Percentiles rank a stretch among this genome's conserved stretches.
Evolutionary conservation across 345 rosid species (phyloP).

Genomic region (Punica granatum): DNA sequence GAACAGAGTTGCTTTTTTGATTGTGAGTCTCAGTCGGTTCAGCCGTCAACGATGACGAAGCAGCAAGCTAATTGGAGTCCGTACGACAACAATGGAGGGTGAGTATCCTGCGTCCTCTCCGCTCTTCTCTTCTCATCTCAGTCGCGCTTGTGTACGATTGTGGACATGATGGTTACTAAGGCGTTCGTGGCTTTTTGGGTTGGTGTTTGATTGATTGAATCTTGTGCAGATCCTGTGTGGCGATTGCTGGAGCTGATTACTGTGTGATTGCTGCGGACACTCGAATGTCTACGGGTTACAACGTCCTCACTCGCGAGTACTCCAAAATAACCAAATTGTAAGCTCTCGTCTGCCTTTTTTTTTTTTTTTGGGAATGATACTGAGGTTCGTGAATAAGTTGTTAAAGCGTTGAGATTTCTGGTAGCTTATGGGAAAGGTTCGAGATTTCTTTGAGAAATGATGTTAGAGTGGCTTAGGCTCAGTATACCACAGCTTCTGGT

Average conservation of each 20-base stretch:
- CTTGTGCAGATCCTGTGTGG: conserved; percentile 67
- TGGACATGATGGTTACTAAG: not conserved
- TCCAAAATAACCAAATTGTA: conserved; percentile 82
- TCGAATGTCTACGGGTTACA: conserved; percentile 94
- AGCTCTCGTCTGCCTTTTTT: conserved; percentile 3
- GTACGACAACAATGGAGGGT: conserved; percentile 99
- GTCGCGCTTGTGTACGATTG: not conserved
- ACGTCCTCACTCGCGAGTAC: conserved; percentile 81
- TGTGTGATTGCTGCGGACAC: conserved; percentile 96
- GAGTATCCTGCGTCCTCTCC: not conserved
- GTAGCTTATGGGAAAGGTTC: not conserved
- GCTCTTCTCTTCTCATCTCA: not conserved
- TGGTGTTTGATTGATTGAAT: not conserved
- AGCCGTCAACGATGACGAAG: conserved; percentile 47
- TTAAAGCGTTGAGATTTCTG: no score
- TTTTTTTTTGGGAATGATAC: not conserved
- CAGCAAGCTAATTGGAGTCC: conserved; percentile 82
- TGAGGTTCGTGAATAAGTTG: not conserved
- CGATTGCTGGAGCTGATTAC: conserved; percentile 89
- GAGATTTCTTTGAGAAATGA: not conserved
- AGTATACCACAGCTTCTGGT: not conserved
- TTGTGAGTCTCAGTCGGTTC: not conserved
- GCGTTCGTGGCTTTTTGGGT: not conserved
- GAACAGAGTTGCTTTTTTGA: not conserved
- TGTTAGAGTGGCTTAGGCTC: not conserved